Base-by-base conservation (phyloP, 768 basidiomycete species). In the Hortiboletus campestris region DNA sequence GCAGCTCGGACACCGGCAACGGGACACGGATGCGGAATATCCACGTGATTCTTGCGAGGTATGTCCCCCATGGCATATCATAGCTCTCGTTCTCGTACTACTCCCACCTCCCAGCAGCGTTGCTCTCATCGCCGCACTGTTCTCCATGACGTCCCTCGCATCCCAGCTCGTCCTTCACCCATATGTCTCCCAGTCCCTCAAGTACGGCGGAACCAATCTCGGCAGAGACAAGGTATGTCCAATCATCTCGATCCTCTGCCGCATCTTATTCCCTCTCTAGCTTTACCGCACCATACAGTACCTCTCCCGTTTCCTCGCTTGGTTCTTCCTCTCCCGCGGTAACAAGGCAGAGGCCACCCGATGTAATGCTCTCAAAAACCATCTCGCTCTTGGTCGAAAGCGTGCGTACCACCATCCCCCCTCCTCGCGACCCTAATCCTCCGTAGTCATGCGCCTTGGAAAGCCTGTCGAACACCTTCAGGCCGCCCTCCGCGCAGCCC, bases 401-500 rank as follows among this genome's bases (percentile, higher is more conserved):
- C 77, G 96, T 97, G 55, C 51, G 70, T 58, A 3, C 11, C 40
- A 4, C 19, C 29, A 49, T 7, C 16, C 13, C 3, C 14, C 29
- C 34, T 29, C 12, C 42, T 9, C 38, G n/a, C 41, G 32, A 25
- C 14, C 17, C 62, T 56, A 3, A 63, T 43, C 44, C 3, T 17
- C 47, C 11, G 17, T 60, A 98, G 96, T 97, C 36, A 78, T 98
- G 80, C 85, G 97, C 16, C 77, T 99, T 50, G 93, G 94, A 63
- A 96, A 98, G 73, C 94, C 94, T 9, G 63, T 95, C 59, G 97
- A 99, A 68, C 93, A 97, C 73, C 77, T 95, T 7, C 96, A 98
- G 70, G 84, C 92, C 1, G 94, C 92, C 31, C 75, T 97, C 43
- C 86, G 86, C 49, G 86, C 89, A 19, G 75, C 84, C 4, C 72